Evolutionary conservation across 148 eudicot species (phyloP).

Genomic region (Selenicereus undatus): DNA sequence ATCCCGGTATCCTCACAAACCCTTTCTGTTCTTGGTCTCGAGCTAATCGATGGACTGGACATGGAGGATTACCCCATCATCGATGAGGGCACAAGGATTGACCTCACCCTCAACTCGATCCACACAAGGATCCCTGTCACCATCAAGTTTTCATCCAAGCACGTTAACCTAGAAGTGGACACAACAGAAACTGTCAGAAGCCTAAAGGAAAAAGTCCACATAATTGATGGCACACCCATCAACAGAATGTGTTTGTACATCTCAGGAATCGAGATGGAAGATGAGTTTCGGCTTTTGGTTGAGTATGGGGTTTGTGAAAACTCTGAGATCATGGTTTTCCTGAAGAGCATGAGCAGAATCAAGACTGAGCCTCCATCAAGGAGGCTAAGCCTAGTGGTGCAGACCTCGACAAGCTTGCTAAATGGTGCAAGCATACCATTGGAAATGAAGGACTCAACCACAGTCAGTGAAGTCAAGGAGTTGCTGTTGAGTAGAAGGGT

Average conservation of each 20-base stretch:
- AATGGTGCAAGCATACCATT: slow-evolving; percentile 61
- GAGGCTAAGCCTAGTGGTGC: slow-evolving; percentile 59
- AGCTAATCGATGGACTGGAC: slow-evolving; percentile 71
- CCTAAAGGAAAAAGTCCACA: slow-evolving; percentile 89
- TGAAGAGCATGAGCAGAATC: slow-evolving; percentile 50
- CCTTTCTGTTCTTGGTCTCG: slow-evolving; percentile 60
- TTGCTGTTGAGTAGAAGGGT: slow-evolving; percentile 35
- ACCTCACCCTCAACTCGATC: slow-evolving; percentile 38
- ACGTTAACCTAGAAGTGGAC: slow-evolving; percentile 55
- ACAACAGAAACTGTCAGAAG: slow-evolving; percentile 68
- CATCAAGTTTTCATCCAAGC: slow-evolving; percentile 53
- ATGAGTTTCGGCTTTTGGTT: slow-evolving; percentile 48
- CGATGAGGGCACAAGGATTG: slow-evolving; percentile 57
- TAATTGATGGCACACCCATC: slow-evolving; percentile 76
- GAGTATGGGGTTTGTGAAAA: slow-evolving; percentile 55
- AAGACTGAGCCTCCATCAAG: slow-evolving; percentile 52
- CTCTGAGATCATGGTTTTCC: slow-evolving; percentile 56
- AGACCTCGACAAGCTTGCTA: slow-evolving; percentile 65
- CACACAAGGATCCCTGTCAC: slow-evolving; percentile 37
- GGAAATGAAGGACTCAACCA: slow-evolving; percentile 68
- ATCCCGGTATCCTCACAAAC: slow-evolving; percentile 54
- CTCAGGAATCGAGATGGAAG: slow-evolving; percentile 67
- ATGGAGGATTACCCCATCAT: slow-evolving; percentile 79
- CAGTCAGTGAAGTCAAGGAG: slow-evolving; percentile 53
- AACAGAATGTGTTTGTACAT: slow-evolving; percentile 58